Conservation (phyloP, 345 rosid genomes). For the Kandelia obovata region DNA sequence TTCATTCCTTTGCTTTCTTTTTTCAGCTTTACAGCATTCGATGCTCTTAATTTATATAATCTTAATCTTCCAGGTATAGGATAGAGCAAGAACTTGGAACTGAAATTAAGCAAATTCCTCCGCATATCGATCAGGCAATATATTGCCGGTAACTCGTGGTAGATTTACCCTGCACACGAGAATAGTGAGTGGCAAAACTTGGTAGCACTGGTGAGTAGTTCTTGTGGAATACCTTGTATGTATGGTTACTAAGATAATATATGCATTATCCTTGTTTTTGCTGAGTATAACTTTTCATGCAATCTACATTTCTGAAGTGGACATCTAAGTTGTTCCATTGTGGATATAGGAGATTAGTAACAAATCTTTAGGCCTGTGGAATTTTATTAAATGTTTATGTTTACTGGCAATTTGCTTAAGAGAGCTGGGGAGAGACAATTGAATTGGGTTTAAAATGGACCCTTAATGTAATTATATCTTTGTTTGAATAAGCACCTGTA, state of each 20-base stretch:
- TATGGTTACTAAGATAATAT: background rate
- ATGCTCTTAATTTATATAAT: background rate
- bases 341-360: too few species aligned
- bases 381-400: too few species aligned
- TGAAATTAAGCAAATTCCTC: constrained; percentile 97
- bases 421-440: too few species aligned
- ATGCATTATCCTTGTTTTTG: too few species aligned
- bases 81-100: constrained; percentile 99
- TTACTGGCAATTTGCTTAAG: too few species aligned
- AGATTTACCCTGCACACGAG: constrained; percentile 18
- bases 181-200: constrained; percentile 23
- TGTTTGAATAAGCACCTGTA: too few species aligned
- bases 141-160: constrained; percentile 65
- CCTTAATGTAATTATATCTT: too few species aligned
- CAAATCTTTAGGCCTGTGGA: too few species aligned
- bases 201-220: constrained; percentile 44
- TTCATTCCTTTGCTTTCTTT: background rate
- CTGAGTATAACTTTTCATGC: too few species aligned
- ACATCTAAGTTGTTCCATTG: too few species aligned
- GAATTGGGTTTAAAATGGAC: too few species aligned
- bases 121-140: constrained; percentile 86
- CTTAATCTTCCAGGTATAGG: constrained; percentile 72
- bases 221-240: background rate
- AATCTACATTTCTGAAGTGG: too few species aligned
- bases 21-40: background rate